Evolutionary conservation across 768 basidiomycete species (phyloP).

Genomic region (Boletales sp.): DNA sequence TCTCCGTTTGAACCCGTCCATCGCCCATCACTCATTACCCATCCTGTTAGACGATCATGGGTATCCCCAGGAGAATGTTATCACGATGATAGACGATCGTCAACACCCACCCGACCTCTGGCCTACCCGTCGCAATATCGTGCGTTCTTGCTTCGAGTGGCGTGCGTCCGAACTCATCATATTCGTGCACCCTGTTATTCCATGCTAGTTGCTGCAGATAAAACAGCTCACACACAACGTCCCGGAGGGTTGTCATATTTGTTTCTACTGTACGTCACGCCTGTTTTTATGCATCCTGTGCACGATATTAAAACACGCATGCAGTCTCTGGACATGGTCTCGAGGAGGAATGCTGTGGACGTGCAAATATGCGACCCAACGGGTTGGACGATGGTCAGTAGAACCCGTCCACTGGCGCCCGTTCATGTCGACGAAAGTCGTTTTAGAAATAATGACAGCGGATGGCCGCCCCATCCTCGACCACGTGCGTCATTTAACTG

Average conservation of each 20-base stretch:
- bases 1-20: not conserved
- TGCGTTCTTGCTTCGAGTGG: constrained; percentile 18
- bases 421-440: too few species aligned
- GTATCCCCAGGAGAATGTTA: constrained; percentile 40
- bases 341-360: constrained; percentile 7
- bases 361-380: constrained; percentile 36
- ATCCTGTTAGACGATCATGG: constrained; percentile 30
- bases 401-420: not conserved
- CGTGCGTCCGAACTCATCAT: too few species aligned
- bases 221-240: constrained; percentile 39
- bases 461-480: constrained; percentile 16
- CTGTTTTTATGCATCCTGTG: too few species aligned
- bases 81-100: constrained; percentile 39
- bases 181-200: not conserved
- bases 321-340: constrained; percentile 22
- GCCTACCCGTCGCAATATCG: constrained; percentile 46
- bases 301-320: not conserved
- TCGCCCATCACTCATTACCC: not conserved
- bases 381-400: constrained; percentile 45
- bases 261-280: constrained; percentile 49
- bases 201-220: constrained; percentile 37
- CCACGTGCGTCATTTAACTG: constrained; percentile 9
- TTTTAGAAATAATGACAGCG: constrained; percentile 19
- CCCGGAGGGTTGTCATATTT: constrained; percentile 40
- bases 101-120: constrained; percentile 24